These are phyloP conservation scores for Anthracocystis panici-leucophaei DNA, from an alignment of 1,284 basidiomycete genomes.

Conservation along the genomic window DNA sequence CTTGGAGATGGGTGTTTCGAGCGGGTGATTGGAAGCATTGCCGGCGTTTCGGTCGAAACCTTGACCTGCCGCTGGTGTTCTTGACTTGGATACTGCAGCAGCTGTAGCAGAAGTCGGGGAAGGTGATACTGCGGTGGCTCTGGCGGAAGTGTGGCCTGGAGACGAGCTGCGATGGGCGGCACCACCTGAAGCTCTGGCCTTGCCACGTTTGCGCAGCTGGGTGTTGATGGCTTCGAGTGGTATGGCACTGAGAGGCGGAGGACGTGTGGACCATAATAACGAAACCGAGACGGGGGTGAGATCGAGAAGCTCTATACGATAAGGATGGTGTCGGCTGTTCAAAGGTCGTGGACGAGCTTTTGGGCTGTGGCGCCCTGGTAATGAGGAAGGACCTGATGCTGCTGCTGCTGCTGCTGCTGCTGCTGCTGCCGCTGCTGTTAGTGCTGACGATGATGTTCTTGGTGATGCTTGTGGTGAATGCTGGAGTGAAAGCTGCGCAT, in stretches of 20 bases:
- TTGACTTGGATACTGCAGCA: constrained; percentile 26
- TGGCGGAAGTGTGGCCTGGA: constrained; percentile 30
- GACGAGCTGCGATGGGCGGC: constrained; percentile 25
- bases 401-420: constrained; percentile 19
- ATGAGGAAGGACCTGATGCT: constrained; percentile 7
- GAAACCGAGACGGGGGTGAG: constrained; percentile 62
- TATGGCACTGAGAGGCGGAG: constrained; percentile 59
- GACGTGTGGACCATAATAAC: constrained; percentile 58
- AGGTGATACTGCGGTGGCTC: constrained; percentile 46
- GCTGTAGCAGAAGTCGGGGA: constrained; percentile 34
- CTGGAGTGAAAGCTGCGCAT: constrained; percentile 8
- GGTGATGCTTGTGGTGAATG: constrained; percentile 2
- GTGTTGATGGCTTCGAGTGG: constrained; percentile 46
- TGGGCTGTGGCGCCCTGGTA: constrained; percentile 16
- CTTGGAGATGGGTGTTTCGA: constrained; percentile 43
- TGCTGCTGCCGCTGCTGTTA: not conserved
- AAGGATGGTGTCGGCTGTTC: constrained; percentile 54
- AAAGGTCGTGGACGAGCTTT: constrained; percentile 32
- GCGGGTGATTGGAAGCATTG: not conserved
- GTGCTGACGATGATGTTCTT: constrained; percentile 17
- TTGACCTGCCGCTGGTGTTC: constrained; percentile 5
- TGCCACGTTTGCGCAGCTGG: constrained; percentile 42
- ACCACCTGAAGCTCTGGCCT: constrained; percentile 9
- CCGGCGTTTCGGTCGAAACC: constrained; percentile 10
- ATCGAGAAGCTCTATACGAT: constrained; percentile 61